Conservation (phyloP, 768 basidiomycete genomes). For the Agaricus sinodeliciosus region DNA sequence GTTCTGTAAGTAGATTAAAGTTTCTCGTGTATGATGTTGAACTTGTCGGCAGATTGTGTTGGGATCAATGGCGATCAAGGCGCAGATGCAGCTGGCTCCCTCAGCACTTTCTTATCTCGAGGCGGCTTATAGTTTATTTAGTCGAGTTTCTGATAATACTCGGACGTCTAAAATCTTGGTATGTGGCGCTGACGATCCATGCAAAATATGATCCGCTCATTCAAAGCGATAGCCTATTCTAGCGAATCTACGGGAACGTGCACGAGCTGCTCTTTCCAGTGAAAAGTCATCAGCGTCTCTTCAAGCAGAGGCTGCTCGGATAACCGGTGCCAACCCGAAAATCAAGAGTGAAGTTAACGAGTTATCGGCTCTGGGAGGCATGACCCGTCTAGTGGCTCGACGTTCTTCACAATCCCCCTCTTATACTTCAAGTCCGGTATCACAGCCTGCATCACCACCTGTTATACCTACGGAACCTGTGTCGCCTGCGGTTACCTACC, state of each 20-base stretch:
- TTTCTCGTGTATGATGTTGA: constrained; percentile 4
- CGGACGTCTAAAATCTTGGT: constrained; percentile 57
- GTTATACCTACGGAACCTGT: constrained; percentile 12
- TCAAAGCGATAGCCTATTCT: constrained; percentile 47
- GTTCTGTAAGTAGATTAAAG: constrained; percentile 39
- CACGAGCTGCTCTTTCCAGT: constrained; percentile 33
- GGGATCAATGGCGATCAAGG: constrained; percentile 61
- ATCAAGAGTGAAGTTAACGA: constrained; percentile 60
- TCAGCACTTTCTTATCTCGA: constrained; percentile 68
- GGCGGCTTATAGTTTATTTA: constrained; percentile 51
- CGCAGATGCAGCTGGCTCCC: constrained; percentile 55
- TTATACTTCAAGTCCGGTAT: constrained; percentile 34
- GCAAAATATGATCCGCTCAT: neutral
- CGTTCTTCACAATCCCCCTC: constrained; percentile 42
- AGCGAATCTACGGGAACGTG: constrained; percentile 48
- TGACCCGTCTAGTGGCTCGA: constrained; percentile 54
- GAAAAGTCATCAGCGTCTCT: constrained; percentile 16
- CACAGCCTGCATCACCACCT: constrained; percentile 43
- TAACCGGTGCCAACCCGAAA: constrained; percentile 30
- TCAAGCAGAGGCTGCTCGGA: constrained; percentile 19
- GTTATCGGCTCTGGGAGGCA: constrained; percentile 53
- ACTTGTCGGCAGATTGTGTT: constrained; percentile 47
- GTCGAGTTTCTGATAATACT: constrained; percentile 43
- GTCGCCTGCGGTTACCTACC: constrained; percentile 10
- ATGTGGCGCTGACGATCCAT: constrained; percentile 17